These are phyloP conservation scores for Pythium rishiriense DNA, from an alignment of 352 stramenopile genomes.

Conservation along the genomic window DNA sequence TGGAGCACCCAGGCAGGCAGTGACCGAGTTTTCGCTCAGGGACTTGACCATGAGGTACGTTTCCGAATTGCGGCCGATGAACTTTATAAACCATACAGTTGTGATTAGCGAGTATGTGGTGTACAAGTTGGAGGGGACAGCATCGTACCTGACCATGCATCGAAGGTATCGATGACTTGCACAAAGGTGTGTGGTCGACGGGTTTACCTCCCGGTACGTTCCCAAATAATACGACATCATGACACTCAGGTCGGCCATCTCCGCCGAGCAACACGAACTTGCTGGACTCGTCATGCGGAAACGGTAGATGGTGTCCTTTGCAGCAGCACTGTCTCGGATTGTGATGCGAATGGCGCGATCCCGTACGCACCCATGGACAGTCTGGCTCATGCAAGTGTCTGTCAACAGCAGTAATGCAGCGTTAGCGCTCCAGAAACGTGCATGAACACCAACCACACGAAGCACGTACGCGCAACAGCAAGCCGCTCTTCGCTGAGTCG, in stretches of 20 bases:
- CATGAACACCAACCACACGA: too few relatives aligned
- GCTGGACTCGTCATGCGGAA: conserved; percentile 81
- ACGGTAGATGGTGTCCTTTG: conserved; percentile 62
- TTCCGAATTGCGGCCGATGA: conserved; percentile 79
- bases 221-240: conserved; percentile 76
- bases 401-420: too few relatives aligned
- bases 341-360: conserved; percentile 70
- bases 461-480: conserved; percentile 79
- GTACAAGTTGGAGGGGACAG: background rate
- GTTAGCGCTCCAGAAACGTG: too few relatives aligned
- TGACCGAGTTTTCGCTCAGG: conserved; percentile 71
- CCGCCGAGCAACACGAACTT: conserved; percentile 74
- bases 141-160: conserved; percentile 66
- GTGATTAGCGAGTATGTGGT: background rate
- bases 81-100: conserved; percentile 28
- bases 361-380: conserved; percentile 65
- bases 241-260: conserved; percentile 31
- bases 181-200: conserved; percentile 66
- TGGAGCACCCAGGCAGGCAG: conserved; percentile 66
- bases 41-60: conserved; percentile 81
- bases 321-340: conserved; percentile 71
- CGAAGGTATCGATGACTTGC: conserved; percentile 71
- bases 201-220: conserved; percentile 61
- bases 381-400: conserved; percentile 64
- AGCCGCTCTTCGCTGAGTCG: conserved; percentile 58